A percentile compares a stretch with the other conserved stretches of the same genome.
Evolutionary conservation across 2,329 filamentous ascomycete genomes (phyloP).

Genomic region (Monilinia fructicola): DNA sequence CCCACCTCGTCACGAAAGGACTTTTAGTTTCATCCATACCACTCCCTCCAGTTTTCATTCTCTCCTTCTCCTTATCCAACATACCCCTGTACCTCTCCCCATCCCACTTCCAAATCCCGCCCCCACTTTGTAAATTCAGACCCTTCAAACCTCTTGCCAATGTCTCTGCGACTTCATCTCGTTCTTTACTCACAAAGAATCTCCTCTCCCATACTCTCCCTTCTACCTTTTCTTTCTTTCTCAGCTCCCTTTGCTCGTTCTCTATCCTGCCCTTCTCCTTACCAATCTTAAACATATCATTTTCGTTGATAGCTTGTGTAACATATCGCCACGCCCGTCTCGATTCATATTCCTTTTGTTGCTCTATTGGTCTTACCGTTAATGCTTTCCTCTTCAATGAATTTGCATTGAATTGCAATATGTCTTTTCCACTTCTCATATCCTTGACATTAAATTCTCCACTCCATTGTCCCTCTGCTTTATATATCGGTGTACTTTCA

Average conservation of each 20-base stretch:
- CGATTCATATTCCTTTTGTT: slow-evolving; percentile 84
- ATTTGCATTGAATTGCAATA: slow-evolving; percentile 61
- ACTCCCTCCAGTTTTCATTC: not conserved
- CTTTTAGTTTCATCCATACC: slow-evolving; percentile 29
- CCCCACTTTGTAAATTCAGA: slow-evolving; percentile 36
- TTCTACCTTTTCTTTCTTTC: slow-evolving; percentile 70
- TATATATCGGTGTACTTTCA: slow-evolving; percentile 72
- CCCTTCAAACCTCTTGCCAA: slow-evolving; percentile 34
- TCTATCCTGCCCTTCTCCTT: slow-evolving; percentile 86
- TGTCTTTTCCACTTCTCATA: slow-evolving; percentile 50
- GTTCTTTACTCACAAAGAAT: slow-evolving; percentile 67
- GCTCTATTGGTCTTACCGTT: slow-evolving; percentile 65
- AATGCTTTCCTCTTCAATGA: slow-evolving; percentile 62
- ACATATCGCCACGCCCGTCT: slow-evolving; percentile 86
- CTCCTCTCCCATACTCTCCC: slow-evolving; percentile 74
- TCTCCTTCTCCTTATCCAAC: slow-evolving; percentile 25
- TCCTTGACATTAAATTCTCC: slow-evolving; percentile 76
- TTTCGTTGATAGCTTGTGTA: slow-evolving; percentile 71
- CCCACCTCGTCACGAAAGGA: slow-evolving; percentile 31
- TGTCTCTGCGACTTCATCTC: slow-evolving; percentile 44
- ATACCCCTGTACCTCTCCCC: slow-evolving; percentile 33
- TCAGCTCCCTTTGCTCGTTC: slow-evolving; percentile 76
- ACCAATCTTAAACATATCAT: slow-evolving; percentile 79
- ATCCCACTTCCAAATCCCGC: slow-evolving; percentile 38
- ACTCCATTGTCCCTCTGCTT: slow-evolving; percentile 87